Percentiles rank a stretch among this genome's conserved stretches.
These are phyloP conservation scores for Copromyces sp. DNA, from an alignment of 495 filamentous ascomycete species.

Conservation along the genomic window DNA sequence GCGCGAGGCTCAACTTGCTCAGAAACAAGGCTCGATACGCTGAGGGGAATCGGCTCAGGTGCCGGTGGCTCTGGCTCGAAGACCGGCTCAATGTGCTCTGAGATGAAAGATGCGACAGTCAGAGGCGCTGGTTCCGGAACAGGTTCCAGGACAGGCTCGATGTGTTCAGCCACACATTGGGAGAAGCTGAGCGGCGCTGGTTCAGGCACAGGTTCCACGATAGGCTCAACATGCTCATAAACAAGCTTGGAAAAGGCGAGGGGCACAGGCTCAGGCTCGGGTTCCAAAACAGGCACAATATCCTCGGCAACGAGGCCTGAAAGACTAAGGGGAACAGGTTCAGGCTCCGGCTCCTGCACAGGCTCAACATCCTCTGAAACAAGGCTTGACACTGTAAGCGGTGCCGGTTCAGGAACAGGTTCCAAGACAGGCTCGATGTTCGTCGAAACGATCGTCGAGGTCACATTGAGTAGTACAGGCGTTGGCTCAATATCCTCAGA, in stretches of 20 bases:
- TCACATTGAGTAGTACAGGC: conserved; percentile 5
- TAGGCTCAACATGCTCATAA: conserved; percentile 8
- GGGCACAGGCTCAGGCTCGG: conserved; percentile 2
- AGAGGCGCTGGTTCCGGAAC: conserved; percentile 10
- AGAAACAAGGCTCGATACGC: conserved; percentile 6
- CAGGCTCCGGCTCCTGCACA: conserved; percentile 9
- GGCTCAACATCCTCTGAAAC: conserved; percentile 21
- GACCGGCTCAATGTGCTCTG: conserved; percentile 19
- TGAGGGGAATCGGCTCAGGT: conserved; percentile 3
- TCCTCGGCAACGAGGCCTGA: background rate
- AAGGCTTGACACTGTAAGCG: conserved; percentile 15
- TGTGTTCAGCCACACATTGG: conserved; percentile 9
- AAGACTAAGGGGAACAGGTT: conserved; percentile 10
- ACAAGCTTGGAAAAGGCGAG: conserved; percentile 11
- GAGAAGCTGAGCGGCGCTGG: conserved; percentile 8
- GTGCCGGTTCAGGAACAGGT: conserved; percentile 5
- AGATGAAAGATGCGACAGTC: conserved; percentile 15
- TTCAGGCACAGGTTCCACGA: conserved; percentile 2
- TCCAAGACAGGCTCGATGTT: conserved; percentile 18
- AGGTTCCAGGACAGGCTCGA: conserved; percentile 15
- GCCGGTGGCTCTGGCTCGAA: conserved; percentile 12
- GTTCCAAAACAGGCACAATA: conserved; percentile 10
- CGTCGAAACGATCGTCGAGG: conserved; percentile 13
- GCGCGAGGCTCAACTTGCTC: conserved; percentile 15
- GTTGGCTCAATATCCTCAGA: conserved; percentile 18